Evolutionary conservation across 2,329 filamentous ascomycete genomes (phyloP), one percentile per base, ranked within the genome.

Genomic region (Verticillium tricorpus): DNA sequence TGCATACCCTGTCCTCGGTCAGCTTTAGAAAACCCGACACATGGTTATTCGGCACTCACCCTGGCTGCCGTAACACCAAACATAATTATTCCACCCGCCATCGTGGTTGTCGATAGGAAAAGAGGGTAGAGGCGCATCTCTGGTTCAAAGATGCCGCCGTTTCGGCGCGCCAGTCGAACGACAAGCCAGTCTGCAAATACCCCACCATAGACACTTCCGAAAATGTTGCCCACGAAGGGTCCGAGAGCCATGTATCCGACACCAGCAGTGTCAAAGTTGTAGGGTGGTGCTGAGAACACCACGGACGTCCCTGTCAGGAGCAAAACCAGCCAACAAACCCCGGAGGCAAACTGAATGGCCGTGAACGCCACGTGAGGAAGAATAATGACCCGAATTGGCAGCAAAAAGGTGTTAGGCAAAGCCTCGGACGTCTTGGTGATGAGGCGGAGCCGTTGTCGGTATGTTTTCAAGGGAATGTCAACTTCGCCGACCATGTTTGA

Each of bases 101-200:
- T 67, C 0, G 70, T 52, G 3, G 77, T 19, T 0, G 71, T 70
- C 1, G 71, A 69, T 3, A 69, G 62, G 6, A 70, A 58, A 0
- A 68, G 61, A 14, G 65, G 64, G 52, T 68, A 86, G 25, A 86
- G 69, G 17, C 84, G 75, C 81, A 83, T 84, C 70, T 86, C 83
- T 0, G 83, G 74, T 1, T 78, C 72, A 35, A 79, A 76, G 7
- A 78, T 65, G 31, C 76, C 75, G 17, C 70, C 70, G 62, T 82
- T 81, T 57, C 70, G 73, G 65, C 73, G 77, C 1, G 80, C 76
- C 37, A 85, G 67, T 45, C 69, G 69, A n/a, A 73, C 62, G n/a
- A 85, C 75, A 15, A 86, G 74, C 60, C 69, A 72, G 68, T 86
- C 84, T 66, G 74, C 74, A 2, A 78, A 54, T 2, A 73, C 69